A percentile compares a stretch with the other conserved stretches of the same genome.
Conservation (phyloP, 75 land plant species). For the Sequoiadendron giganteum region DNA sequence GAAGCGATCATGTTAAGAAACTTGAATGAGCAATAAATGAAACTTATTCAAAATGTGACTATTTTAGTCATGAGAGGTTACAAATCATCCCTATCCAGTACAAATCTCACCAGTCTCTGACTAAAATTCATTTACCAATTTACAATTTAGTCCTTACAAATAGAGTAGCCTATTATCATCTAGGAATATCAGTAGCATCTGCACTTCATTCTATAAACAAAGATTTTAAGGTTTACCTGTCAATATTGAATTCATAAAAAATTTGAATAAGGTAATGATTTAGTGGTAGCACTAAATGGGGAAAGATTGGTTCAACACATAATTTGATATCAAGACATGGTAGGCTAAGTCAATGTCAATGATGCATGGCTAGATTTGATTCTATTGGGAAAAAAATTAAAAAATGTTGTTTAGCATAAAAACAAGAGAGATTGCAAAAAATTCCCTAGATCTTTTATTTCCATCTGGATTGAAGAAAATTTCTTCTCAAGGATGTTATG, state of each 20-base stretch:
- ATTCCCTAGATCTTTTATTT: background rate
- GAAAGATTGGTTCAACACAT: background rate
- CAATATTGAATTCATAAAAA: background rate
- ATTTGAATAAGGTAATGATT: background rate
- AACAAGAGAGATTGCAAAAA: background rate
- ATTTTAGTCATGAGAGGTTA: no score
- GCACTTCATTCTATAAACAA: conserved; percentile 2
- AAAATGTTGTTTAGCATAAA: background rate
- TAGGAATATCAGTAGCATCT: background rate
- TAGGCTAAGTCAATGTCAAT: background rate
- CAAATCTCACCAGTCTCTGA: background rate
- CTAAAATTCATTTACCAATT: background rate
- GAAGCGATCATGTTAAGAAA: no score
- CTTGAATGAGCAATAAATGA: no score
- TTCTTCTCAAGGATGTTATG: background rate
- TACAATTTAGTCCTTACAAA: background rate
- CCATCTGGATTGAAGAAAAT: background rate
- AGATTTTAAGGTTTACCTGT: background rate
- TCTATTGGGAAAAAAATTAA: background rate
- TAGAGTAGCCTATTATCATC: background rate
- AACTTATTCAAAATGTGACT: no score
- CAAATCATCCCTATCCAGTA: no score
- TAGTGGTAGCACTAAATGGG: background rate
- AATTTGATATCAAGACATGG: background rate
- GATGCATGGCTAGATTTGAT: background rate